Evolutionary conservation across 805 yeast species (phyloP).

Genomic region (Blastobotrys chiropterorum): DNA sequence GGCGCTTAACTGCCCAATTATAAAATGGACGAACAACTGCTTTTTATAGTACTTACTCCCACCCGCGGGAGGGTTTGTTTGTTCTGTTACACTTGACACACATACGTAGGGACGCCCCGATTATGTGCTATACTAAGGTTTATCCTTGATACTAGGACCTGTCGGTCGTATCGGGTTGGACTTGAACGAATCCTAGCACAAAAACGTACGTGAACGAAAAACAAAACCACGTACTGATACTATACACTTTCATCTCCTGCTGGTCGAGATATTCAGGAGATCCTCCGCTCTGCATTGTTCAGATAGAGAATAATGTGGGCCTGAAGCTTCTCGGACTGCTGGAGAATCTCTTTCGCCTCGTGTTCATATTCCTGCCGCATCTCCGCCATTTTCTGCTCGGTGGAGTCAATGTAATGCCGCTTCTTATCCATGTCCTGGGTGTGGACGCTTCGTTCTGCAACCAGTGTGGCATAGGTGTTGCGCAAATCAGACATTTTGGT

Average conservation of each 20-base stretch:
- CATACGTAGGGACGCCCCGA: neutral
- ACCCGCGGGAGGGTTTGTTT: no score
- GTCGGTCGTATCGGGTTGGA: no score
- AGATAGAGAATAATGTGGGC: slow-evolving; percentile 50
- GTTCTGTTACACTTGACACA: no score
- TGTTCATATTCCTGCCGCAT: slow-evolving; percentile 41
- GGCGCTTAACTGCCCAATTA: no score
- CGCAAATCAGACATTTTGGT: slow-evolving; percentile 39
- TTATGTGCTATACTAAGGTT: neutral
- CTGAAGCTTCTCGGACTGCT: slow-evolving; percentile 49
- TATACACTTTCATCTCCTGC: no score
- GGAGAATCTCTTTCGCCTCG: slow-evolving; percentile 48
- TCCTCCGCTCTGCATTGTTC: slow-evolving; percentile 40
- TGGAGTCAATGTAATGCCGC: slow-evolving; percentile 40
- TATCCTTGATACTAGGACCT: no score
- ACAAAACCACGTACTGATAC: no score
- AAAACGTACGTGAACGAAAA: no score
- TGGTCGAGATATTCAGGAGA: no score
- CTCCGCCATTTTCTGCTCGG: slow-evolving; percentile 37
- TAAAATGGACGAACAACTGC: no score
- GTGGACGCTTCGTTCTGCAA: slow-evolving; percentile 40
- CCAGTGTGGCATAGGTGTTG: slow-evolving; percentile 41
- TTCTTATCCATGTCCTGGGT: slow-evolving; percentile 45
- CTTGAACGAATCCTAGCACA: no score
- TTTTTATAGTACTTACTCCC: no score